phyloP scores from a whole-genome alignment of 2,329 filamentous ascomycete genomes.

The Coniochaeta sp. region DNA sequence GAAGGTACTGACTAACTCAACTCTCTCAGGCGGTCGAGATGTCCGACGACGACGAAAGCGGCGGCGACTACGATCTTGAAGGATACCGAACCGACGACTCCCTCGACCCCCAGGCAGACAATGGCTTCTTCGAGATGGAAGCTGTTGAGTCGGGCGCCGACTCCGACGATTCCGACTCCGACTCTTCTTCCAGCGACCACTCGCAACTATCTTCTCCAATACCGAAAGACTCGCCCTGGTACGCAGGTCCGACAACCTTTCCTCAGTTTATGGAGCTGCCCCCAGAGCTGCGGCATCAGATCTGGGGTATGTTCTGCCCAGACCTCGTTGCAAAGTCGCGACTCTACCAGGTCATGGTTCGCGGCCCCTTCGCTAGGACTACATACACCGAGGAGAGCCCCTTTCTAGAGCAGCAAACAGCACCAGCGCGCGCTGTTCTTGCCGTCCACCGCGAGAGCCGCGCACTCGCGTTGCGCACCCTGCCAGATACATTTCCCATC shows the following conservation, averaged over 20 bases:
- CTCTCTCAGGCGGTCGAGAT: conserved; percentile 23
- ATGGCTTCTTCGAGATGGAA: conserved; percentile 22
- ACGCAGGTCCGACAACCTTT: conserved; percentile 14
- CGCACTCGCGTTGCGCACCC: conserved; percentile 18
- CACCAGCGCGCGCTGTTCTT: conserved; percentile 20
- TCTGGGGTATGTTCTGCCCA: conserved; percentile 28
- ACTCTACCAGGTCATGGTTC: conserved; percentile 14
- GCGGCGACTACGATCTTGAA: conserved; percentile 17
- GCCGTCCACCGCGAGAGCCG: conserved; percentile 24
- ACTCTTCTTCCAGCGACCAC: neutral
- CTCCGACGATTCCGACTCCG: conserved; percentile 5
- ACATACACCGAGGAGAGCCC: conserved; percentile 11
- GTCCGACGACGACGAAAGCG: conserved; percentile 18
- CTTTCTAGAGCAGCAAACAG: conserved; percentile 20
- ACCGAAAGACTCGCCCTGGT: neutral
- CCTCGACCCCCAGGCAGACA: conserved; percentile 7
- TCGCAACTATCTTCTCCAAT: neutral
- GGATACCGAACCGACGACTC: conserved; percentile 10
- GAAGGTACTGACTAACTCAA: neutral
- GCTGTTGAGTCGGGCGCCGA: conserved; percentile 18
- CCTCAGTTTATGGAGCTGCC: conserved; percentile 26
- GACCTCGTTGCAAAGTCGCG: conserved; percentile 19
- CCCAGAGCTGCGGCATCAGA: conserved; percentile 23
- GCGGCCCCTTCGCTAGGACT: neutral
- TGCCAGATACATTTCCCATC: conserved; percentile 22